These are phyloP conservation scores for Porogramme epimiltina DNA, from an alignment of 1,284 basidiomycete species.

Conservation along the genomic window DNA sequence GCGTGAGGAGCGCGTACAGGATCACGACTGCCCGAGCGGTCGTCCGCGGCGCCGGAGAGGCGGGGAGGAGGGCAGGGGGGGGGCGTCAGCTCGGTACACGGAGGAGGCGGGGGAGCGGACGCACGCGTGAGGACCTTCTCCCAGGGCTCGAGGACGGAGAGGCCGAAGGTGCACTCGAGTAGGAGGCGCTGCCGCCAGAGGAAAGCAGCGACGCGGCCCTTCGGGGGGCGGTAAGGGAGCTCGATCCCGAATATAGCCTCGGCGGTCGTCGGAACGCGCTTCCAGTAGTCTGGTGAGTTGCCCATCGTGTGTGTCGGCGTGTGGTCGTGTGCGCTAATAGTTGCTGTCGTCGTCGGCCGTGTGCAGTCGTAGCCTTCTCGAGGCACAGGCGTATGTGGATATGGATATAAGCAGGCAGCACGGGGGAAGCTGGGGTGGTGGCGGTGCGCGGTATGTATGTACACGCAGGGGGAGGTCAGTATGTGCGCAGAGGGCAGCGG, in stretches of 20 bases:
- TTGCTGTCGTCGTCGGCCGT: too few species aligned
- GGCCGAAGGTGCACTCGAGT: conserved; percentile 53
- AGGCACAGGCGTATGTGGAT: too few species aligned
- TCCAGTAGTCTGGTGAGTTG: conserved; percentile 26
- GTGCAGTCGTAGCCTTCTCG: too few species aligned
- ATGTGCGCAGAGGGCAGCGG: too few species aligned
- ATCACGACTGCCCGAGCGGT: conserved; percentile 31
- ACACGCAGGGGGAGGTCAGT: neutral
- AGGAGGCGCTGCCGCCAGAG: conserved; percentile 52
- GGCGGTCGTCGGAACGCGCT: conserved; percentile 25
- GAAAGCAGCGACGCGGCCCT: conserved; percentile 35
- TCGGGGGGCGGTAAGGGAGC: conserved; percentile 38
- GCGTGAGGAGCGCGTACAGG: conserved; percentile 30
- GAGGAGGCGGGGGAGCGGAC: conserved; percentile 23
- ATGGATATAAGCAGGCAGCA: too few species aligned
- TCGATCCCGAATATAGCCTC: conserved; percentile 28
- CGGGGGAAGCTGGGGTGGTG: neutral
- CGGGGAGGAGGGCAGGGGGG: neutral
- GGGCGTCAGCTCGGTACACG: neutral
- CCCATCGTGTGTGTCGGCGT: conserved; percentile 10
- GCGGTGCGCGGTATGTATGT: neutral
- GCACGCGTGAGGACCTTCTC: conserved; percentile 56
- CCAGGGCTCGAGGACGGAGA: conserved; percentile 59
- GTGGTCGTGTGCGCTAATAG: neutral
- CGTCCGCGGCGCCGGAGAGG: neutral